Evolutionary conservation across 345 rosid species (phyloP), one percentile per base, ranked within the genome.

Genomic region (Barbarea vulgaris): DNA sequence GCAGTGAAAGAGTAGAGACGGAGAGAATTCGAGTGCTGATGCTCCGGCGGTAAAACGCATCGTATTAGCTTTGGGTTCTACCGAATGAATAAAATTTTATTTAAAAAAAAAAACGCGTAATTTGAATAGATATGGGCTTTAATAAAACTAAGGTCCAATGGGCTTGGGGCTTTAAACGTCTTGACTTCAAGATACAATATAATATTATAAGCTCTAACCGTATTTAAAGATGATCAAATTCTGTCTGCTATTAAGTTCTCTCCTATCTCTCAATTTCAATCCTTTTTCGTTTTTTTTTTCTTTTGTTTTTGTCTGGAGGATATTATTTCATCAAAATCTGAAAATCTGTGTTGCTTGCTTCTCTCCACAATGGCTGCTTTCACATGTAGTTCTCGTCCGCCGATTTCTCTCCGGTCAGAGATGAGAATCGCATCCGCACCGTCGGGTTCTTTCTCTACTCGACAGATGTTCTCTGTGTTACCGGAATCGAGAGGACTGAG

Each of bases 401-500:
- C 80, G 61, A 69, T 70, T 58, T 63, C 80, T 28, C 73, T 78
- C 82, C 78, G 69, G 25, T 62, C 80, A 71, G 72, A 77, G 33
- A 56, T 66, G 51, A 63, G 64, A 58, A 39, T 65, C 64, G 59
- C 55, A 2, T 75, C 77, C 0, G 19, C 80, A 6, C 54, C 67
- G 24, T 69, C 39, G 19, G 21, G 68, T 56, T 80, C 81, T 6
- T 59, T 71, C 17, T 73, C 78, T 21, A 17, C 52, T 42, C 77
- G 64, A 37, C 70, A 37, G 36, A 39, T 70, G 34, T 33, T 47
- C 39, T 51, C 77, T 4, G 80, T 76, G 42, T 75, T 80, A 36
- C 82, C 85, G 18, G 87, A 78, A 65, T 85, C 81, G 44, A 30
- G 63, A 60, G 88, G 83, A 41, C 47, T 89, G 76, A 87, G 77